phyloP scores from a whole-genome alignment of 345 rosid genomes.

The Carallia pectinifolia region DNA sequence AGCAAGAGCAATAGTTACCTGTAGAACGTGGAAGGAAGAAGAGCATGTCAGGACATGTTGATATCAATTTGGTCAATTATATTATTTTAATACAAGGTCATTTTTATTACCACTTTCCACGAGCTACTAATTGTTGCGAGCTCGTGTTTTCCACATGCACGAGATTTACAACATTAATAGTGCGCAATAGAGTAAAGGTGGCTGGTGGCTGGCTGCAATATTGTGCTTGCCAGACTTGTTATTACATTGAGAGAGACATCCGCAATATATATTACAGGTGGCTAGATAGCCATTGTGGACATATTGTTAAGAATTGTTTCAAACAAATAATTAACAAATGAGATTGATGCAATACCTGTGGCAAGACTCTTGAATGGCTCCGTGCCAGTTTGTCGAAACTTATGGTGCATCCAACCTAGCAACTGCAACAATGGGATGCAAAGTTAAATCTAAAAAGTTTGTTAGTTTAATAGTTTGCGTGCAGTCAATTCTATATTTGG shows the following conservation, averaged over 20 bases:
- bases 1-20: constrained; percentile 59
- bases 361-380: constrained; percentile 61
- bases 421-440: constrained; percentile 56
- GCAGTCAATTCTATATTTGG: constrained; percentile 17
- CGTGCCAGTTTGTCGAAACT: constrained; percentile 41
- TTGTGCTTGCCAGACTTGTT: too few species aligned
- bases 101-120: too few species aligned
- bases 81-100: too few species aligned
- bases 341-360: constrained; percentile 50
- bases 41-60: background rate
- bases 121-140: too few species aligned
- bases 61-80: background rate
- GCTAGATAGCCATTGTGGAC: background rate
- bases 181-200: too few species aligned
- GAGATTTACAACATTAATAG: too few species aligned
- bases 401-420: constrained; percentile 76
- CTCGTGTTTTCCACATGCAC: too few species aligned
- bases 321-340: constrained; percentile 9
- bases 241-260: too few species aligned
- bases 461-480: constrained; percentile 3
- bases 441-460: constrained; percentile 30
- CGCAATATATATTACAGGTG: too few species aligned
- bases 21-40: constrained; percentile 35
- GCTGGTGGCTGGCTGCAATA: too few species aligned
- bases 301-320: constrained; percentile 8